Conservation (phyloP, 2,329 filamentous ascomycete species). For the Penicillium occitanis region DNA sequence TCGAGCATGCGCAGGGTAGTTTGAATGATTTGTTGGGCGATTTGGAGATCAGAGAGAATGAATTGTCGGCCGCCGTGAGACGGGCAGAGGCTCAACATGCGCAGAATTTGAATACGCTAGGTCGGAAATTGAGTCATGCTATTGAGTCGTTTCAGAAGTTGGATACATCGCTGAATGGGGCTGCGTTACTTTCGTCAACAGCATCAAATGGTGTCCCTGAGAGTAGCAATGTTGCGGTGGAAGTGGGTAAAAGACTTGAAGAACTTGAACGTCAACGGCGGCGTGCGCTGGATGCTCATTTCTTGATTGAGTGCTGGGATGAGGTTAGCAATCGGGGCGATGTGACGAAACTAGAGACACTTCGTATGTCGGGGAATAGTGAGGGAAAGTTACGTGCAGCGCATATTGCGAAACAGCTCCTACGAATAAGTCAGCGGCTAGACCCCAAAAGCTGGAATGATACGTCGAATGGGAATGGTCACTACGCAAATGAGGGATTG, state of each 20-base stretch:
- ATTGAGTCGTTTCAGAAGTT: constrained; percentile 89
- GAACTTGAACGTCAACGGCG: constrained; percentile 90
- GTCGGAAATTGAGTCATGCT: constrained; percentile 84
- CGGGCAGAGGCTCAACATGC: constrained; percentile 90
- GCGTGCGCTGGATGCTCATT: constrained; percentile 87
- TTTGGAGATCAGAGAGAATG: constrained; percentile 84
- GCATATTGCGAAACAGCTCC: constrained; percentile 86
- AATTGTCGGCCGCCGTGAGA: constrained; percentile 83
- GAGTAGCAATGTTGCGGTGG: constrained; percentile 74
- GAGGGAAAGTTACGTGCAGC: constrained; percentile 94
- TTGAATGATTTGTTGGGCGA: constrained; percentile 65
- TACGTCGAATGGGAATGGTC: constrained; percentile 50
- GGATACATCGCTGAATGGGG: constrained; percentile 74
- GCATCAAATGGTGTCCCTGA: constrained; percentile 20
- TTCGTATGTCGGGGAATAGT: constrained; percentile 77
- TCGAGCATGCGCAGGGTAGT: constrained; percentile 67
- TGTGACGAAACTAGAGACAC: constrained; percentile 81
- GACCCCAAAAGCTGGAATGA: constrained; percentile 72
- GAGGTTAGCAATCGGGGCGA: constrained; percentile 90
- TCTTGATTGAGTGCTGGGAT: constrained; percentile 94
- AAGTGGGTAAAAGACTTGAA: constrained; percentile 90
- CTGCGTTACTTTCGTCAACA: constrained; percentile 35
- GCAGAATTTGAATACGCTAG: constrained; percentile 82
- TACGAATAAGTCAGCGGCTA: constrained; percentile 89
- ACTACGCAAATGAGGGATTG: constrained; percentile 31